phyloP scores from a whole-genome alignment of 106 monocot genomes.

The Acanthochlamys bracteata region DNA sequence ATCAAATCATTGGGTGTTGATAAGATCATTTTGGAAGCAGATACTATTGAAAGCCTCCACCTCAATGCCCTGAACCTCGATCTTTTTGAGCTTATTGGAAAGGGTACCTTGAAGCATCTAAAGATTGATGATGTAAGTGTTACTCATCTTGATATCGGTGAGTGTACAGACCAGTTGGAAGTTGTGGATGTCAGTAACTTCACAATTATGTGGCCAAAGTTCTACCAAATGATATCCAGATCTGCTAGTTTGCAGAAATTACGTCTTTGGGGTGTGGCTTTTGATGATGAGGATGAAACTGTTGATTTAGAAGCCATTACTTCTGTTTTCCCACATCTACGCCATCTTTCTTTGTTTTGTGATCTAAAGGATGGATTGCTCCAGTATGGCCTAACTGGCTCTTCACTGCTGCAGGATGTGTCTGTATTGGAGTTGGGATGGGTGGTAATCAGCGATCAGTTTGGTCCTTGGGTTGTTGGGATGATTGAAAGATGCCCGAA shows the following conservation, averaged over 20 bases:
- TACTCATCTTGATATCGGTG: constrained; percentile 86
- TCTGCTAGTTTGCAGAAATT: constrained; percentile 67
- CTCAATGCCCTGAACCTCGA: constrained; percentile 83
- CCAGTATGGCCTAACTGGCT: constrained; percentile 61
- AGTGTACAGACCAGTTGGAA: constrained; percentile 67
- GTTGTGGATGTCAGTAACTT: constrained; percentile 83
- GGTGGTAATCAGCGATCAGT: constrained; percentile 80
- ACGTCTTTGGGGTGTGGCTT: constrained; percentile 84
- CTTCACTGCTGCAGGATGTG: constrained; percentile 61
- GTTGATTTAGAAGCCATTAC: constrained; percentile 81
- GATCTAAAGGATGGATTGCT: constrained; percentile 69
- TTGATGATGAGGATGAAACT: constrained; percentile 94
- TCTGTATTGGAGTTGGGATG: constrained; percentile 80
- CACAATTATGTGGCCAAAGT: constrained; percentile 85
- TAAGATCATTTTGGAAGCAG: constrained; percentile 86
- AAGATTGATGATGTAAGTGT: constrained; percentile 95
- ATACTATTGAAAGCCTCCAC: constrained; percentile 72
- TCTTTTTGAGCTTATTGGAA: constrained; percentile 83
- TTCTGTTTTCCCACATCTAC: constrained; percentile 56
- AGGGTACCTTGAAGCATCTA: constrained; percentile 64
- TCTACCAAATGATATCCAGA: constrained; percentile 76
- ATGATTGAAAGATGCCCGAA: constrained; percentile 88
- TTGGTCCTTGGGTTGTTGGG: constrained; percentile 80
- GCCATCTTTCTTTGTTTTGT: constrained; percentile 77
- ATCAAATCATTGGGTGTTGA: constrained; percentile 64